A percentile compares a stretch with the other conserved stretches of the same genome.
Conservation (phyloP, 129 eudicot species). For the Mikania micrantha region DNA sequence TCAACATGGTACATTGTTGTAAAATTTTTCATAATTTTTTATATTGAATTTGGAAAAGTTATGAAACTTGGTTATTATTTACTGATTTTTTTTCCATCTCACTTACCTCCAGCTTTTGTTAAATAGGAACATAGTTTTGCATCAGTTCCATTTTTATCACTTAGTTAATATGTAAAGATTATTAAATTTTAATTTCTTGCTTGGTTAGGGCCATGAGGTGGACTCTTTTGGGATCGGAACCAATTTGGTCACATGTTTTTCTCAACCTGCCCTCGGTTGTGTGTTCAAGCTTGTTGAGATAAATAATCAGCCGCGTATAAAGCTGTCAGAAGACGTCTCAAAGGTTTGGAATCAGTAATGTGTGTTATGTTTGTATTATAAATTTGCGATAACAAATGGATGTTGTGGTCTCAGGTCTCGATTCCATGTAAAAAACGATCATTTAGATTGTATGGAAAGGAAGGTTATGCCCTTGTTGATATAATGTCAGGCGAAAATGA, state of each 20-base stretch:
- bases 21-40: no score
- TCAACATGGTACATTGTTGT: no score
- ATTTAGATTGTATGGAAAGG: slow-evolving; percentile 92
- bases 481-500: slow-evolving; percentile 95
- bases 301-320: slow-evolving; percentile 90
- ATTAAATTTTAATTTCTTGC: background rate
- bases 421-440: slow-evolving; percentile 94
- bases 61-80: no score
- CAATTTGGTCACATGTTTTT: slow-evolving; percentile 89
- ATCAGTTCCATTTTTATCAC: no score
- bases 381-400: background rate
- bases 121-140: no score
- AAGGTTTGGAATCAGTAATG: slow-evolving; percentile 52
- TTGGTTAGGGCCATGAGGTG: slow-evolving; percentile 82
- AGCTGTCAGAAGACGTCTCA: slow-evolving; percentile 93
- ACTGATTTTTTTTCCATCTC: no score
- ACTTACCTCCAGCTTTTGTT: no score
- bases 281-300: slow-evolving; percentile 98
- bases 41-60: no score
- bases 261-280: slow-evolving; percentile 97
- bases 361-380: background rate
- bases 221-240: slow-evolving; percentile 97
- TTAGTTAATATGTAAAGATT: background rate
- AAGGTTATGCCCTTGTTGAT: slow-evolving; percentile 92
- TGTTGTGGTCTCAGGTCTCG: slow-evolving; percentile 61